These are phyloP conservation scores for Larix kaempferi DNA, from an alignment of 75 land plant species.

Conservation along the genomic window DNA sequence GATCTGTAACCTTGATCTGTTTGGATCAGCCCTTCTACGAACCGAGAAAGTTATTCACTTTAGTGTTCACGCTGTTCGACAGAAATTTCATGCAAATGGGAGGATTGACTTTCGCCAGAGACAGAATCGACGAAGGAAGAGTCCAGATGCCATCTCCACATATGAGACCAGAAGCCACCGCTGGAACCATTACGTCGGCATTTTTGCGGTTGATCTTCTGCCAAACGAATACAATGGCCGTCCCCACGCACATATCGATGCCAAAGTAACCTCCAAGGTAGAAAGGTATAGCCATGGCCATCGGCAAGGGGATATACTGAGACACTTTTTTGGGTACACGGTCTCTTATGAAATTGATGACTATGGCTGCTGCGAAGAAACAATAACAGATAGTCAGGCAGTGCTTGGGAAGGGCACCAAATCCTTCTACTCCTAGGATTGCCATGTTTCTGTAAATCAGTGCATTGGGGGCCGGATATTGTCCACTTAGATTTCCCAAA, in stretches of 20 bases:
- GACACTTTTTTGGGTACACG: not conserved
- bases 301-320: slow-evolving; percentile 40
- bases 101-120: slow-evolving; percentile 20
- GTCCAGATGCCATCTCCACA: slow-evolving; percentile 69
- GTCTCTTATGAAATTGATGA: slow-evolving; percentile 25
- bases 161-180: slow-evolving; percentile 54
- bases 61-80: too few relatives aligned
- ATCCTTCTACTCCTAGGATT: slow-evolving; percentile 48
- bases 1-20: too few relatives aligned
- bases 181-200: slow-evolving; percentile 31
- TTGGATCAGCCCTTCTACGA: too few relatives aligned
- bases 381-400: slow-evolving; percentile 43
- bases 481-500: slow-evolving; percentile 20
- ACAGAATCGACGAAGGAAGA: slow-evolving; percentile 43
- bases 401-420: slow-evolving; percentile 40
- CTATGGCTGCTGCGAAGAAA: slow-evolving; percentile 30
- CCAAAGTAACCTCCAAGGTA: slow-evolving; percentile 57
- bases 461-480: slow-evolving; percentile 45
- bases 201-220: slow-evolving; percentile 28
- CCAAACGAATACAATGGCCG: slow-evolving; percentile 38
- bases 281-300: slow-evolving; percentile 73
- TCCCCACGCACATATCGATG: slow-evolving; percentile 66
- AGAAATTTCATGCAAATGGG: too few relatives aligned
- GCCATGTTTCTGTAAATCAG: slow-evolving; percentile 47
- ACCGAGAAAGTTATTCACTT: too few relatives aligned